Percentiles rank a stretch among this genome's conserved stretches.
Evolutionary conservation across 495 filamentous ascomycete species (phyloP).

Genomic region (Penicillium paradoxum): DNA sequence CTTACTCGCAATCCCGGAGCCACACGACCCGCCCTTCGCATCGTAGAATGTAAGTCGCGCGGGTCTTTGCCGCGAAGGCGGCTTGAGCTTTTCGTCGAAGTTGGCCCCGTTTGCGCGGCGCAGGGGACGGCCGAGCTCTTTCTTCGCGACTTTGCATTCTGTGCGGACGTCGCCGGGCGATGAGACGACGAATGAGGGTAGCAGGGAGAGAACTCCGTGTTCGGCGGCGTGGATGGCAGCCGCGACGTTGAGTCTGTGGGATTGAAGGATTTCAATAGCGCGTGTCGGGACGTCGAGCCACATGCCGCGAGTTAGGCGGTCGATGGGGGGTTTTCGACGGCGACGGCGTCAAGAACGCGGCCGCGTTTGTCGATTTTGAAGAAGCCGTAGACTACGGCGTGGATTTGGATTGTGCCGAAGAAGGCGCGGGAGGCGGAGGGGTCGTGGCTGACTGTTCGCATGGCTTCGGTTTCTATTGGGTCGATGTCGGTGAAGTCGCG

Average conservation of each 20-base stretch:
- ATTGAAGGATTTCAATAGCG: constrained; percentile 73
- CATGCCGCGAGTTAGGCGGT: constrained; percentile 81
- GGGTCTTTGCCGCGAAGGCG: constrained; percentile 71
- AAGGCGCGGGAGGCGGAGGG: constrained; percentile 59
- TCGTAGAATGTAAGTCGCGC: constrained; percentile 93
- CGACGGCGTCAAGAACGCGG: constrained; percentile 84
- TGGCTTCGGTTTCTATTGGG: constrained; percentile 80
- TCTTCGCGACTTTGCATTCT: constrained; percentile 88
- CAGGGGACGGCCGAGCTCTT: constrained; percentile 44
- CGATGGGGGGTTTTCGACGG: constrained; percentile 91
- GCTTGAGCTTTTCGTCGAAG: constrained; percentile 22
- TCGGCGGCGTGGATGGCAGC: constrained; percentile 93
- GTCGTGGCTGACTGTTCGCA: constrained; percentile 54
- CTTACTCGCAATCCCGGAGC: constrained; percentile 81
- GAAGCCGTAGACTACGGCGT: constrained; percentile 86
- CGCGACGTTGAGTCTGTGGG: constrained; percentile 70
- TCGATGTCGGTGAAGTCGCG: constrained; percentile 95
- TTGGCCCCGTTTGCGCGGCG: constrained; percentile 22
- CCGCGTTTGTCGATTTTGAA: constrained; percentile 85
- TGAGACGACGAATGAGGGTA: constrained; percentile 85
- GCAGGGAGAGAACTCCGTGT: constrained; percentile 78
- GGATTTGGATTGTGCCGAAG: constrained; percentile 78
- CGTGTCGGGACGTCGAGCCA: constrained; percentile 86
- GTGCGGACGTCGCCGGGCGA: constrained; percentile 87
- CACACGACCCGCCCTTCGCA: constrained; percentile 77